These are phyloP conservation scores for Boletus rubescentipes DNA, from an alignment of 768 basidiomycete genomes.

Conservation along the genomic window DNA sequence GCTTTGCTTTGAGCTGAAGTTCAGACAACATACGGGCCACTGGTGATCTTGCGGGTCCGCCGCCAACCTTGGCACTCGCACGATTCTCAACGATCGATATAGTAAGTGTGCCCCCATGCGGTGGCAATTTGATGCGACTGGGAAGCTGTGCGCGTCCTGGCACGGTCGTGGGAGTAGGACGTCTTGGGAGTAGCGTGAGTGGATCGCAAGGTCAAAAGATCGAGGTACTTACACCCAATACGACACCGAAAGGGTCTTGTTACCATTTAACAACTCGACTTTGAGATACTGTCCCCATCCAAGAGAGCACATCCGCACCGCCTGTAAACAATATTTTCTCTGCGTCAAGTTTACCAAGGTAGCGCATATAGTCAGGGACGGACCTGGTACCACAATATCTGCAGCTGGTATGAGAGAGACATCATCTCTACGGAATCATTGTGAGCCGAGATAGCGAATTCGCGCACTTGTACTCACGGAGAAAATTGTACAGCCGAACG, in stretches of 20 bases:
- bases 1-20: slow-evolving; percentile 63
- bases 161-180: slow-evolving; percentile 35
- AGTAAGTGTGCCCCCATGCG: slow-evolving; percentile 69
- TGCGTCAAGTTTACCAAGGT: background rate
- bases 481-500: slow-evolving; percentile 81
- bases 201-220: background rate
- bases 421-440: slow-evolving; percentile 64
- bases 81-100: slow-evolving; percentile 65
- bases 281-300: slow-evolving; percentile 83
- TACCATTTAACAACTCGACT: slow-evolving; percentile 66
- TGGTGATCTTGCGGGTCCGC: slow-evolving; percentile 53
- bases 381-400: slow-evolving; percentile 80
- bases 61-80: slow-evolving; percentile 36
- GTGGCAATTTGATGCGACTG: slow-evolving; percentile 46
- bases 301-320: slow-evolving; percentile 72
- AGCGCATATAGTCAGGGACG: background rate
- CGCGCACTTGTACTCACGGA: slow-evolving; percentile 57
- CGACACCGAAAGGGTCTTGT: slow-evolving; percentile 66
- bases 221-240: slow-evolving; percentile 79
- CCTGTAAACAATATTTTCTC: slow-evolving; percentile 36
- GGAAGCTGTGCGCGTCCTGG: slow-evolving; percentile 31
- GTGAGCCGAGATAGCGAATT: background rate
- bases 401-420: slow-evolving; percentile 89
- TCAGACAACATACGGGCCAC: slow-evolving; percentile 55
- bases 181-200: slow-evolving; percentile 29